Conservation (phyloP, 1,284 basidiomycete genomes). For the Cutaneotrichosporon dermatis region DNA sequence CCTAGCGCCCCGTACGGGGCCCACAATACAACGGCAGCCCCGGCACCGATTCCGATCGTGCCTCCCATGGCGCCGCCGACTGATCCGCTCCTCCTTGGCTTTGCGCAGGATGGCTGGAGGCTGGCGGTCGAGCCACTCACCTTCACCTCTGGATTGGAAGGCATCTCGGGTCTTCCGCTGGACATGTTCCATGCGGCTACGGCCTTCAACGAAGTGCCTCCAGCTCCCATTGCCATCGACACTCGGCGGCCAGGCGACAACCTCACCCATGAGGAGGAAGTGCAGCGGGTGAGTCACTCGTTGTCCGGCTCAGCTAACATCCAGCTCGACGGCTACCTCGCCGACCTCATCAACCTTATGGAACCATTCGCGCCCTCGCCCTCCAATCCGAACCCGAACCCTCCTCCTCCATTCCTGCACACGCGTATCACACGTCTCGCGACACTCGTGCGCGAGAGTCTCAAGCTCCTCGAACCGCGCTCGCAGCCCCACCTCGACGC, state of each 20-base stretch:
- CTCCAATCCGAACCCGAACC: constrained; percentile 16
- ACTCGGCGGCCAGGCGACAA: background rate
- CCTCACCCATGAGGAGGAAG: constrained; percentile 3
- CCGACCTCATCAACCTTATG: constrained; percentile 29
- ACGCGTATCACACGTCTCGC: constrained; percentile 33
- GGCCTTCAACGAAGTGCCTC: background rate
- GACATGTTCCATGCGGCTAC: constrained; percentile 11
- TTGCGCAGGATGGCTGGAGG: constrained; percentile 5
- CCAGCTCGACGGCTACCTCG: constrained; percentile 29
- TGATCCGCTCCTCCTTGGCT: background rate
- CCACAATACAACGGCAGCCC: background rate
- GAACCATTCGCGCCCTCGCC: constrained; percentile 25
- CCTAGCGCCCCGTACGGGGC: background rate
- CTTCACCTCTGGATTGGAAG: constrained; percentile 18
- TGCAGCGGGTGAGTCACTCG: constrained; percentile 5
- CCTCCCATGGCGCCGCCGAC: background rate
- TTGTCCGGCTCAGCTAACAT: background rate
- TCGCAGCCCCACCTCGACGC: constrained; percentile 23
- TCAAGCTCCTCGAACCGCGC: constrained; percentile 23
- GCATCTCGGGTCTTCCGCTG: constrained; percentile 14
- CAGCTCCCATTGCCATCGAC: constrained; percentile 3
- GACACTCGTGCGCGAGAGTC: constrained; percentile 23
- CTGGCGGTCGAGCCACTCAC: constrained; percentile 13
- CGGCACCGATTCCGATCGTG: background rate
- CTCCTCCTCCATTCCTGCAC: constrained; percentile 33